Base-by-base conservation (phyloP, 768 basidiomycete genomes). In the Xerocomellus dryophilus region DNA sequence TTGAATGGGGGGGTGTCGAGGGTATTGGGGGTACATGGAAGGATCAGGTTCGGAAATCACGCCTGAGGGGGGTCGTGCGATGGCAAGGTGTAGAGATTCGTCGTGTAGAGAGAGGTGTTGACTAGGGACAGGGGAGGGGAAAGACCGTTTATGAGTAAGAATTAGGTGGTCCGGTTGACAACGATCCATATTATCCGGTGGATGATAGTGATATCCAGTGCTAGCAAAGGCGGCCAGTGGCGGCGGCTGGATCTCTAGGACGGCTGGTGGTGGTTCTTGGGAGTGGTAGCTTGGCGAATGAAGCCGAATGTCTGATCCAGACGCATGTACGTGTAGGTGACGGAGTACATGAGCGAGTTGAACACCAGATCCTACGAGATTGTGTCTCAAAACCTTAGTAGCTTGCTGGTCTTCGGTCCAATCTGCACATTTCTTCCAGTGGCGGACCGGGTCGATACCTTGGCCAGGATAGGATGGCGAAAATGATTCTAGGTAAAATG, bases 351-450 rank as follows among this genome's bases (percentile, higher is more conserved):
- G 80, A 35, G 75, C 72, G 8, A 89, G 75, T 54, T 87, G 84
- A 25, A 76, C 74, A 2, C 82, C 78, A 25, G 84, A 79, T 27
- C 88, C 89, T 38, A 81, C 73, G 40, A 91, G 73, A 44, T 81
- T 76, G 61, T 91, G 89, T 42, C 78, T 79, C 51, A 89, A 66
- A 15, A 85, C 76, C 9, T 75, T 76, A 8, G 82, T 80, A 3
- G 86, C 89, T 63, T 90, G 87, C 43, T 76, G 77, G 46, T 77
- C 81, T 65, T 90, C 86, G 0, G 89, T 91, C 88, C 88, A 91
- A 64, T 91, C 89, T 9, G 76, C 71, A 63, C 84, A 86, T 27
- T 74, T 71, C 59, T 81, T 82, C 89, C 89, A 91, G 12, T 74
- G 60, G 25, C 77, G 77, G 7, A 50, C 38, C 0, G 65, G 46